Evolutionary conservation across 805 yeast species (phyloP).

Genomic region (Zygosaccharomyces kombuchaensis): DNA sequence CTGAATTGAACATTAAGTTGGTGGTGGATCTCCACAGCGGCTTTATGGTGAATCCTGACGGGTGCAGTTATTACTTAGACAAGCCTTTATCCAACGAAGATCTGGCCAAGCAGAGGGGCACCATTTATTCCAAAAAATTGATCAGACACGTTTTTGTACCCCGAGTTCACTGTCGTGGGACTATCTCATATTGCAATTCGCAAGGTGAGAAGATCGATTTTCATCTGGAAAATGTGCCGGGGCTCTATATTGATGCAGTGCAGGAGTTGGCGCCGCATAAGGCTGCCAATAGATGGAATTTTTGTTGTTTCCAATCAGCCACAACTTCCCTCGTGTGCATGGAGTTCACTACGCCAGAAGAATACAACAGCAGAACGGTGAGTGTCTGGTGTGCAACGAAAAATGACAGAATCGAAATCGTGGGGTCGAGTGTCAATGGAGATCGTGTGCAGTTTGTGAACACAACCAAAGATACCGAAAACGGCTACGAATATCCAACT

Average conservation of each 20-base stretch:
- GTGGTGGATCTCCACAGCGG: slow-evolving; percentile 39
- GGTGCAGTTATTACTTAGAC: slow-evolving; percentile 59
- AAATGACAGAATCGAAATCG: slow-evolving; percentile 48
- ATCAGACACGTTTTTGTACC: slow-evolving; percentile 84
- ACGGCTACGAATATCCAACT: slow-evolving; percentile 77
- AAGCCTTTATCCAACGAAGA: slow-evolving; percentile 37
- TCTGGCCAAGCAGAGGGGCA: slow-evolving; percentile 40
- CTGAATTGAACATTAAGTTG: slow-evolving; percentile 19
- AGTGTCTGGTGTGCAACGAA: slow-evolving; percentile 41
- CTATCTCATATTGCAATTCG: slow-evolving; percentile 34
- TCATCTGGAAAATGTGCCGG: slow-evolving; percentile 33
- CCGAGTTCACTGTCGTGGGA: slow-evolving; percentile 58
- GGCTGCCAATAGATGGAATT: slow-evolving; percentile 87
- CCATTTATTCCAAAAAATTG: slow-evolving; percentile 55
- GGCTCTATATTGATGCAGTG: slow-evolving; percentile 79
- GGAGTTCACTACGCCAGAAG: slow-evolving; percentile 81
- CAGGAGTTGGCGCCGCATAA: slow-evolving; percentile 93
- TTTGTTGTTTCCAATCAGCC: slow-evolving; percentile 68
- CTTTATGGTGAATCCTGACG: slow-evolving; percentile 73
- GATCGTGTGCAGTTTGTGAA: slow-evolving; percentile 38
- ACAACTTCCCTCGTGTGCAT: slow-evolving; percentile 63
- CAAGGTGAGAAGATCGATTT: slow-evolving; percentile 17
- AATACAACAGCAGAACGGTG: slow-evolving; percentile 48
- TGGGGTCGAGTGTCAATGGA: slow-evolving; percentile 51
- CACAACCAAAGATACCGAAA: slow-evolving; percentile 50